These are phyloP conservation scores for Entomortierella parvispora DNA, from an alignment of 192 early-diverging fungal genomes.

Conservation along the genomic window DNA sequence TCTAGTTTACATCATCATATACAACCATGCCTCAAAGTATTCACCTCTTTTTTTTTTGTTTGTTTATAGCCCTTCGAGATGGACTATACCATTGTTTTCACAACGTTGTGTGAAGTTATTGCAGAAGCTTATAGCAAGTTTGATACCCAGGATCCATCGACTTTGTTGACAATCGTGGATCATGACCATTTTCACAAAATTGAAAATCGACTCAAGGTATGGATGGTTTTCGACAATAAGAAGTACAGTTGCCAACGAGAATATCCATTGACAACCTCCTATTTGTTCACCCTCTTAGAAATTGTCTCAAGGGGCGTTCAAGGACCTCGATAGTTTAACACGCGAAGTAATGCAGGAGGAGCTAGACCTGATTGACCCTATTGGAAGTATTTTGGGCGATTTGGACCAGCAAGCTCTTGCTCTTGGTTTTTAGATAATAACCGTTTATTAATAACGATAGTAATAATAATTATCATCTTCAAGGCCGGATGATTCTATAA, in stretches of 20 bases:
- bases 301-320: conserved; percentile 5
- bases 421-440: not conserved
- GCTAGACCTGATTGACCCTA: conserved; percentile 11
- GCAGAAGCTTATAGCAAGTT: conserved; percentile 32
- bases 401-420: conserved; percentile 19
- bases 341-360: conserved; percentile 25
- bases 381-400: not conserved
- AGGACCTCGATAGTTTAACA: conserved; percentile 16
- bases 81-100: conserved; percentile 30
- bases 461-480: too few species aligned
- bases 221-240: too few species aligned
- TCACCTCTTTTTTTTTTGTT: not conserved
- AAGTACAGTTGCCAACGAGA: too few species aligned
- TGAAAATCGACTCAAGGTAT: conserved; percentile 35
- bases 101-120: conserved; percentile 30
- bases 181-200: conserved; percentile 28
- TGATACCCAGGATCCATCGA: conserved; percentile 9
- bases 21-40: not conserved
- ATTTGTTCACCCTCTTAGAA: conserved; percentile 5
- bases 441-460: too few species aligned
- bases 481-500: too few species aligned
- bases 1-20: not conserved
- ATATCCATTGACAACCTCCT: not conserved
- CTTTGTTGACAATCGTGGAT: conserved; percentile 6
- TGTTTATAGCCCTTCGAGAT: conserved; percentile 33